Evolutionary conservation across 176 grass and related monocot genomes (phyloP).

Genomic region (Puccinellia tenuiflora): DNA sequence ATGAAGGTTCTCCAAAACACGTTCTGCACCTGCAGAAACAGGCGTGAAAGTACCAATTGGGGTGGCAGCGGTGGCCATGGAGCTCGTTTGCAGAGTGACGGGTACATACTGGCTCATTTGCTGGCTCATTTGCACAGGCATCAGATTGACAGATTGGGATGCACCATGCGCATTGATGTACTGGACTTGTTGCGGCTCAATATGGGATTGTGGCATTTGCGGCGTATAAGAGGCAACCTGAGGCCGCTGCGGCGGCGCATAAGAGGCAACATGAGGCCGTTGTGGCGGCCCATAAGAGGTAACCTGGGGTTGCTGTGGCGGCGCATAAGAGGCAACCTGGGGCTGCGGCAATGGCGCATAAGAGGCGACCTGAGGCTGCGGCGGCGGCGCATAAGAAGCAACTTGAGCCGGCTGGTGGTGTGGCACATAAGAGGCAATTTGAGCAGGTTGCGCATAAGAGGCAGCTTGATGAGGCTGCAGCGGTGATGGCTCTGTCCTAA

Average conservation of each 20-base stretch:
- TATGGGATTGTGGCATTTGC: constrained; percentile 43
- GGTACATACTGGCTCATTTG: constrained; percentile 48
- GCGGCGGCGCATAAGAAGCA: constrained; percentile 21
- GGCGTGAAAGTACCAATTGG: constrained; percentile 27
- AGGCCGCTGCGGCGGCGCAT: constrained; percentile 16
- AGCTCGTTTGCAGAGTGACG: background rate
- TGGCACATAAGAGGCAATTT: constrained; percentile 29
- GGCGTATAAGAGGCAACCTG: constrained; percentile 28
- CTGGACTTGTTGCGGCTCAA: constrained; percentile 61
- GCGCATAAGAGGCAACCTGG: constrained; percentile 32
- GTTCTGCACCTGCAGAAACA: constrained; percentile 29
- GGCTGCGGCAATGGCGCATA: constrained; percentile 20
- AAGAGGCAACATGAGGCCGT: constrained; percentile 24
- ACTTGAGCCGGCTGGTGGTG: constrained; percentile 30
- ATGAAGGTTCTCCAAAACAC: constrained; percentile 34
- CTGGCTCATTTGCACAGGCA: constrained; percentile 48
- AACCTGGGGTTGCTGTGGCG: constrained; percentile 39
- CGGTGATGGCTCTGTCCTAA: constrained; percentile 24
- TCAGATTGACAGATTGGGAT: constrained; percentile 35
- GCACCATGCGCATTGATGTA: constrained; percentile 43
- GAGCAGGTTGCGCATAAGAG: constrained; percentile 34
- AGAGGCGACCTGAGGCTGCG: constrained; percentile 18
- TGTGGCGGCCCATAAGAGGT: constrained; percentile 29
- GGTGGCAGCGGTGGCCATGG: background rate
- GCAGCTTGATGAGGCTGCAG: constrained; percentile 27